These are phyloP conservation scores for Auriscalpium vulgare DNA, from an alignment of 768 basidiomycete genomes.

Conservation along the genomic window DNA sequence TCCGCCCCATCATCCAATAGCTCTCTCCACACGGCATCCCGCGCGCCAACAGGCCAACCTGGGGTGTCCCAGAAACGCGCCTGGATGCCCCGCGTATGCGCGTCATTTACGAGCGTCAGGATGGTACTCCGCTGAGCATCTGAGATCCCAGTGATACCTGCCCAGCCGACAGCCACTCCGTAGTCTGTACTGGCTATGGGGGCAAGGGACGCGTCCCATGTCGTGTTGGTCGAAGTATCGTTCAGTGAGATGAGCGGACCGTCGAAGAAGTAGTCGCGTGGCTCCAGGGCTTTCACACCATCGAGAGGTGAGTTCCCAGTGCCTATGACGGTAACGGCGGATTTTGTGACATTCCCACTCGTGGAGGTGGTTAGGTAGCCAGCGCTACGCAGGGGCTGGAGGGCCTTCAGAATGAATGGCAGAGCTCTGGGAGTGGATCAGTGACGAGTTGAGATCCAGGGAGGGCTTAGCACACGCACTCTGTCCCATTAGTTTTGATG, in stretches of 20 bases:
- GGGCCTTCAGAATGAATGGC: constrained; percentile 34
- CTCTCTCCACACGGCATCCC: constrained; percentile 36
- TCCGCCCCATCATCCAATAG: constrained; percentile 36
- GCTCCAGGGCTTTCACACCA: constrained; percentile 34
- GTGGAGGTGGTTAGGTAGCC: constrained; percentile 40
- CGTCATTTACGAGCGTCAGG: constrained; percentile 32
- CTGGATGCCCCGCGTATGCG: constrained; percentile 35
- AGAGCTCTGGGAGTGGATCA: constrained; percentile 25
- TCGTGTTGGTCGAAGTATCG: constrained; percentile 27
- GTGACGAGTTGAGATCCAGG: not conserved
- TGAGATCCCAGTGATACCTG: constrained; percentile 35
- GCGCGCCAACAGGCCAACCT: constrained; percentile 37
- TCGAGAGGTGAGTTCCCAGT: constrained; percentile 46
- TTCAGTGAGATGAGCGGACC: constrained; percentile 37
- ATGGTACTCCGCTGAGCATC: constrained; percentile 32
- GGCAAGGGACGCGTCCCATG: constrained; percentile 34
- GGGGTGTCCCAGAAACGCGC: constrained; percentile 50
- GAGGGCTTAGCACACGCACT: constrained; percentile 23
- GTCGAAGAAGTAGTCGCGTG: constrained; percentile 45
- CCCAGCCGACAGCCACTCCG: constrained; percentile 37
- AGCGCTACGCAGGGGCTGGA: constrained; percentile 36
- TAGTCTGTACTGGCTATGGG: constrained; percentile 47
- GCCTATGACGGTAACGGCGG: constrained; percentile 37
- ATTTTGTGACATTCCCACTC: constrained; percentile 30
- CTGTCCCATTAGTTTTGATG: constrained; percentile 43